Base-by-base conservation (phyloP, 495 filamentous ascomycete species). In the Saxophila tyrrhenica region DNA sequence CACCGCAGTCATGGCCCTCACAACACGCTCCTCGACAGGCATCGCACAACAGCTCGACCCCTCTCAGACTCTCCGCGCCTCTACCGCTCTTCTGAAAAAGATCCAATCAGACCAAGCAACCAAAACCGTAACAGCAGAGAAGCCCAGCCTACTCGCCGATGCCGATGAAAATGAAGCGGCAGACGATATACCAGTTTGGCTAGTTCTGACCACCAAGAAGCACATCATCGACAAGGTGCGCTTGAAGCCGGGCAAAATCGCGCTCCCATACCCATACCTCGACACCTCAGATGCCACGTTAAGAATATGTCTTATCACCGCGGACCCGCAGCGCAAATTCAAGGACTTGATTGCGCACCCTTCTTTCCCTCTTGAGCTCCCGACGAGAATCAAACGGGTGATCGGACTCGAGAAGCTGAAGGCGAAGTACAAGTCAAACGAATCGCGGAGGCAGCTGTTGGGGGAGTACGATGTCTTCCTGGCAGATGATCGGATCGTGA, bases 121-220 rank as follows among this genome's bases (percentile, higher is more conserved):
- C 11, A 72, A 73, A n/a, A 84, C 79, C 65, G 48, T 16, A 32
- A 43, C 45, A 23, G 41, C 51, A 13, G 50, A 35, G n/a, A 61
- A 48, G 17, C 20, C 42, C 21, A 25, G 17, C 24, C 54, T 54
- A 29, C 83, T 92, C 62, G 77, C 74, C 17, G 76, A 78, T 56
- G 76, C 77, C 39, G 75, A 75, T 47, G 72, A 70, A 29, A 73
- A 72, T 41, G 72, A 76, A 50, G 70, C 63, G 13, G 76, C 82
- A 52, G 79, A 80, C 51, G 78, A 81, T 55, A 61, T 68, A 0
- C 78, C 86, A 2, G 73, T 97, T 51, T 94, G 86, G 84, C 78
- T 98, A 29, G 80, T 82, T 11, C 71, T 98, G 48, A 86, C 87
- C 45, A 95, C 89, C 44, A 97, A 97, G 71, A 87, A 86, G 69